These are phyloP conservation scores for Exophiala dermatitidis DNA, from an alignment of 2,329 filamentous ascomycete species.

Conservation along the genomic window DNA sequence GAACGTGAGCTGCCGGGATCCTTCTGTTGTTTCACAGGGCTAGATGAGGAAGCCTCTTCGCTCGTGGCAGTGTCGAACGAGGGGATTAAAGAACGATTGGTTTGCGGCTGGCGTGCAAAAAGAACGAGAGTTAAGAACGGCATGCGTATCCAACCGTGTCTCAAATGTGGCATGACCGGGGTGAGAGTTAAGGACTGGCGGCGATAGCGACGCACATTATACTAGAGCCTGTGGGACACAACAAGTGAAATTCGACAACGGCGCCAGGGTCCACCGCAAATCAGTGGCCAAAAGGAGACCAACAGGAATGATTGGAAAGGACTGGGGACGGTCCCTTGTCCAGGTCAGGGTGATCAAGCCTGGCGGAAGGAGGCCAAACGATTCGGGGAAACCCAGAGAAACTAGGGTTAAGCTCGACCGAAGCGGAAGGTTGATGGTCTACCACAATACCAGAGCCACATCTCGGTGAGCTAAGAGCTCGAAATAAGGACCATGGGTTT, in stretches of 20 bases:
- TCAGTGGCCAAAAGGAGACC: slow-evolving; percentile 14
- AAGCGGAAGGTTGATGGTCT: slow-evolving; percentile 8
- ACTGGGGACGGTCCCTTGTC: slow-evolving; percentile 5
- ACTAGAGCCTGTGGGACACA: slow-evolving; percentile 17
- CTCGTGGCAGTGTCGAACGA: slow-evolving; percentile 10
- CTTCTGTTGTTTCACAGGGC: slow-evolving; percentile 15
- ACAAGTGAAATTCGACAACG: slow-evolving; percentile 21
- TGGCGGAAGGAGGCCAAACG: neutral
- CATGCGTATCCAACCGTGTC: slow-evolving; percentile 15
- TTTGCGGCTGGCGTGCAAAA: slow-evolving; percentile 1
- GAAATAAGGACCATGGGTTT: too few species aligned
- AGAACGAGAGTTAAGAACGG: slow-evolving; percentile 12
- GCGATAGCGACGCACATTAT: slow-evolving; percentile 17
- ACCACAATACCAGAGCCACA: neutral
- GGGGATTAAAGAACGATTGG: slow-evolving; percentile 12
- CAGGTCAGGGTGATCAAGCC: neutral
- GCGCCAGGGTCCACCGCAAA: slow-evolving; percentile 11
- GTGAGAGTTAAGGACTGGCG: slow-evolving; percentile 15
- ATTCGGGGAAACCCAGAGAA: slow-evolving; percentile 1
- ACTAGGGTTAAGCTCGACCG: neutral
- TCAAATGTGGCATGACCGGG: slow-evolving; percentile 17
- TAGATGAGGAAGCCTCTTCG: slow-evolving; percentile 13
- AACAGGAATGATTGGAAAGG: slow-evolving; percentile 12
- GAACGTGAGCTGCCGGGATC: slow-evolving; percentile 16
- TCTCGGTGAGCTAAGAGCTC: neutral